A percentile compares a stretch with the other conserved stretches of the same genome.
phyloP scores from a whole-genome alignment of 2,329 filamentous ascomycete species.

The Reticulascus tulasneorum region DNA sequence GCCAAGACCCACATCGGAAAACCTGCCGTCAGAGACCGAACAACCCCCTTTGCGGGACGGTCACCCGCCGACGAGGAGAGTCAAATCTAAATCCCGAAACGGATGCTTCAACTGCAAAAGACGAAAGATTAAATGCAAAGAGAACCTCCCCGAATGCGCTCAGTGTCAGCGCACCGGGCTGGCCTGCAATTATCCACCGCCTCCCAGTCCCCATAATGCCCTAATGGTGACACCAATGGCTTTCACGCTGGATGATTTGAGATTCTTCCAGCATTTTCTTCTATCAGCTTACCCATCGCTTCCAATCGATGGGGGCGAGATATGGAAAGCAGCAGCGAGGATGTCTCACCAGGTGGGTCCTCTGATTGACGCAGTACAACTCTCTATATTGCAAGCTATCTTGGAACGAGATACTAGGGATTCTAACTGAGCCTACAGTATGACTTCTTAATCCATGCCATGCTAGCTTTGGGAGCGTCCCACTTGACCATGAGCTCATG shows the following conservation, averaged over 20 bases:
- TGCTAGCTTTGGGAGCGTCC: conserved; percentile 36
- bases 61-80: conserved; percentile 28
- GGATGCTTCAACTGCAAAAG: conserved; percentile 29
- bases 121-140: conserved; percentile 42
- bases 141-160: conserved; percentile 29
- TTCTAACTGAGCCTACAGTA: too few species aligned
- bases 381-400: too few species aligned
- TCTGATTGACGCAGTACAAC: background rate
- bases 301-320: conserved; percentile 28
- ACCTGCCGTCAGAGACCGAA: too few species aligned
- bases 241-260: conserved; percentile 41
- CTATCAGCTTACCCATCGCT: conserved; percentile 38
- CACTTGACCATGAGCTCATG: conserved; percentile 27
- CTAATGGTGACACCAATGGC: too few species aligned
- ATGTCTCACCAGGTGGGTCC: conserved; percentile 30
- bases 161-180: conserved; percentile 31
- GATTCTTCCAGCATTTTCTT: conserved; percentile 51
- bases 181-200: conserved; percentile 28
- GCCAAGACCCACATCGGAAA: too few species aligned
- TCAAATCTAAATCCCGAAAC: conserved; percentile 28
- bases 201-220: too few species aligned
- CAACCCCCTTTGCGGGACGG: too few species aligned
- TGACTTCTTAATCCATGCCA: conserved; percentile 36
- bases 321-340: conserved; percentile 33
- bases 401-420: too few species aligned